Evolutionary conservation across 2,329 filamentous ascomycete species (phyloP).

Genomic region (Xylaria sp.): DNA sequence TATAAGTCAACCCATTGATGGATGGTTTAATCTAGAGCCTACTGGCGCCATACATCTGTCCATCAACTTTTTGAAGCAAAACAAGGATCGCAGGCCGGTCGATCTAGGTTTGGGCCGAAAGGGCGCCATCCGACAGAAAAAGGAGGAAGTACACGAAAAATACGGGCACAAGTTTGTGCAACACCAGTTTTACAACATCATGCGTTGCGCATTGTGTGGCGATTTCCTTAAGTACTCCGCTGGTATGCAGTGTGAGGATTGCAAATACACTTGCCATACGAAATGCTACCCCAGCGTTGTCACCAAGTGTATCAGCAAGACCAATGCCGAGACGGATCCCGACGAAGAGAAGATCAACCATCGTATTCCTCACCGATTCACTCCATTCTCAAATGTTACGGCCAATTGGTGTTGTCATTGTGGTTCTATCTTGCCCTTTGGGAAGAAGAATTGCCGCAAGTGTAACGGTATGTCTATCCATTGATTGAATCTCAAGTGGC

Average conservation of each 20-base stretch:
- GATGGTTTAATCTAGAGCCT: conserved; percentile 97
- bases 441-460: conserved; percentile 93
- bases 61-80: conserved; percentile 92
- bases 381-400: conserved; percentile 95
- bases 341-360: conserved; percentile 99
- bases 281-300: conserved; percentile 98
- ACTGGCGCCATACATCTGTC: conserved; percentile 91
- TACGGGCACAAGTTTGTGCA: conserved; percentile 99
- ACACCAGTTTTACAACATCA: conserved; percentile 99
- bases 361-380: conserved; percentile 96
- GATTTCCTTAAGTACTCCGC: conserved; percentile 99
- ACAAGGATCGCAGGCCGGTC: conserved; percentile 82
- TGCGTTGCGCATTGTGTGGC: conserved; percentile 97
- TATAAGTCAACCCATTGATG: conserved; percentile 77
- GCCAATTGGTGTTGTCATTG: conserved; percentile 99
- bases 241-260: conserved; percentile 99
- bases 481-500: not conserved
- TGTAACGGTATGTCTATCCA: conserved; percentile 74
- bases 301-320: conserved; percentile 99
- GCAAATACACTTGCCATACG: conserved; percentile 99
- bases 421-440: conserved; percentile 93
- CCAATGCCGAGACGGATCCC: conserved; percentile 96
- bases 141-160: conserved; percentile 98
- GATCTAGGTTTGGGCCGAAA: conserved; percentile 93
- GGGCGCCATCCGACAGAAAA: conserved; percentile 95